Conservation (phyloP, 805 yeast genomes). For the Kodamaea laetipori region DNA sequence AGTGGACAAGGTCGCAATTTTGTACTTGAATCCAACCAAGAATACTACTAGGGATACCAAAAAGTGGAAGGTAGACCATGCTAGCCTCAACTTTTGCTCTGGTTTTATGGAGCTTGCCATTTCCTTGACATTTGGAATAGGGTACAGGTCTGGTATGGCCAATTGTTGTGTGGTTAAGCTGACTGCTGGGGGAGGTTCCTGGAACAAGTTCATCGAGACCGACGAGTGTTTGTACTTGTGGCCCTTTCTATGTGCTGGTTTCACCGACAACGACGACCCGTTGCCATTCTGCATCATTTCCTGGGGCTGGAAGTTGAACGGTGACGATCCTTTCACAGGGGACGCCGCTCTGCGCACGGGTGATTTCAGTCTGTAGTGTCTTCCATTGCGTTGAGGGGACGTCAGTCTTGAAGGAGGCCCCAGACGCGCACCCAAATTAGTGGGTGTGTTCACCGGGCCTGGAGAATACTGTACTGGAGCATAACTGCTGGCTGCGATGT, state of each 20-base stretch:
- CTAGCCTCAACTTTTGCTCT: conserved; percentile 58
- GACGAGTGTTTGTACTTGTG: conserved; percentile 96
- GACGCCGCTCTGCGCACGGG: conserved; percentile 28
- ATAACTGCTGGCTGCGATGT: neutral
- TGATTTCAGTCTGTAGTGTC: conserved; percentile 34
- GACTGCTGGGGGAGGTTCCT: conserved; percentile 70
- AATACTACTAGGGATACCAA: conserved; percentile 57
- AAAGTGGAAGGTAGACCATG: conserved; percentile 62
- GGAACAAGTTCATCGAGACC: conserved; percentile 92
- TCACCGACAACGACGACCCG: conserved; percentile 33
- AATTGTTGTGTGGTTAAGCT: conserved; percentile 55
- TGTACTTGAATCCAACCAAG: conserved; percentile 56
- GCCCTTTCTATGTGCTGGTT: conserved; percentile 82
- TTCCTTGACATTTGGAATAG: conserved; percentile 73
- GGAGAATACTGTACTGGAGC: neutral
- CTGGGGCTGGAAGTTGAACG: conserved; percentile 68
- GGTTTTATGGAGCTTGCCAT: conserved; percentile 58
- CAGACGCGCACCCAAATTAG: neutral
- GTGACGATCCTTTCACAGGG: conserved; percentile 32
- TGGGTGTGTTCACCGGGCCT: conserved; percentile 6
- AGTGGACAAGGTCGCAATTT: conserved; percentile 65
- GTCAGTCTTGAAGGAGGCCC: conserved; percentile 22
- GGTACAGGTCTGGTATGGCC: conserved; percentile 62
- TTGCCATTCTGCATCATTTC: conserved; percentile 37
- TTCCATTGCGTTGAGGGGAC: conserved; percentile 31